Evolutionary conservation across 208 protist genomes (phyloP), one percentile per base, ranked within the genome.

Genomic region (Trichomonas tenax): DNA sequence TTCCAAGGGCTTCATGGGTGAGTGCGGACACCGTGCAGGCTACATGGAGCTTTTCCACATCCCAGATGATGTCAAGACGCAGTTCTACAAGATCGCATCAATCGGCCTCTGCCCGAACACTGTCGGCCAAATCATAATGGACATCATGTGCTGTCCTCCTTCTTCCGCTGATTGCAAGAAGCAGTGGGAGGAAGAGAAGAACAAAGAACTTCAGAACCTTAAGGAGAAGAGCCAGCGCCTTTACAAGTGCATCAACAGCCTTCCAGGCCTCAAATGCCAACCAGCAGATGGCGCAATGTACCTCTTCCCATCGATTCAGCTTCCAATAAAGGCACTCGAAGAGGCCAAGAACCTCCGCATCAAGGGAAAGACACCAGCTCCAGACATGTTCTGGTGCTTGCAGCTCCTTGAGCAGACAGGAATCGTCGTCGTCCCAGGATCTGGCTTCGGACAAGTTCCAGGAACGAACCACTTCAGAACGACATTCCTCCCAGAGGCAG

Each of bases 381-480:
- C 99, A 34, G 99, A 99, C 96, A 96, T 98, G 45, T 98, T 98
- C 82, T 99, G 99, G 97, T 98, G 98, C 82, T 97, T 99, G 96
- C 90, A 98, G 96, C 97, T 99, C 96, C 97, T 99, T 40, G 98
- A 99, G 96, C 86, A 40, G 0, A 99, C 98, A 36, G 99, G 99
- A 88, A 97, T 99, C 95, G 98, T 97, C 89, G 95, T 97, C 34
- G 97, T 98, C n/a, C 97, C 97, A 63, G 98, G 98, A 15, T 96
- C 58, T 41, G 97, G 97, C 14, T 98, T 98, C 96, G 90, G 98
- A 9, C 99, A 99, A 98, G 97, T 96, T 72, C 38, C n/a, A 96
- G 96, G 96, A 49, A 99, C 99, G 36, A 98, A 98, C 96, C 99
- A 99, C 98, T 99, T 99, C 97, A 98, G 99, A 96, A 99, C 98